Evolutionary conservation across 1,139 yeast species (phyloP).

Genomic region (Pichia sp.): DNA sequence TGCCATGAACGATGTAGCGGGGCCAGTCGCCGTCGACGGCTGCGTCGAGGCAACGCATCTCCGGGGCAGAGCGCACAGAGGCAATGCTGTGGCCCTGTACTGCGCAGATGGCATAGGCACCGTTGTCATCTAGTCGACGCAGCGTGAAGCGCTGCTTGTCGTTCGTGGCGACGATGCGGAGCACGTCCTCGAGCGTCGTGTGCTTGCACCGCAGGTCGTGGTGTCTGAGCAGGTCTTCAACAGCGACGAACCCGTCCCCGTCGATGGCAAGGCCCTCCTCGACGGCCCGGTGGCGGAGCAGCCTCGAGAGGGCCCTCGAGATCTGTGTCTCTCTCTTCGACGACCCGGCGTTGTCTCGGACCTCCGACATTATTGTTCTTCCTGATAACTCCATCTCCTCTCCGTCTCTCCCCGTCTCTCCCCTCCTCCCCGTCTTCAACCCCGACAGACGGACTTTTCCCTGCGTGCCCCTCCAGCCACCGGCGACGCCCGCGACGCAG

Average conservation of each 20-base stretch:
- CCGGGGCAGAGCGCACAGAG: slow-evolving; percentile 44
- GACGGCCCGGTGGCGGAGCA: slow-evolving; percentile 82
- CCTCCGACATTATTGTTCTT: slow-evolving; percentile 4
- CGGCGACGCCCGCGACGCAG: no score
- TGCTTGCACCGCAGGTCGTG: slow-evolving; percentile 54
- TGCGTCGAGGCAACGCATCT: slow-evolving; percentile 29
- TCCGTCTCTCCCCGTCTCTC: background rate
- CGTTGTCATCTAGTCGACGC: slow-evolving; percentile 23
- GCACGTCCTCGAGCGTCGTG: slow-evolving; percentile 55
- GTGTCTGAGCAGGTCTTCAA: slow-evolving; percentile 52
- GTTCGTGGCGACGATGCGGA: slow-evolving; percentile 58
- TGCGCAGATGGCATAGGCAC: slow-evolving; percentile 58
- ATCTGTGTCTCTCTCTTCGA: slow-evolving; percentile 36
- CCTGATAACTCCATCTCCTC: no score
- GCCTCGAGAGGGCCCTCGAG: slow-evolving; percentile 69
- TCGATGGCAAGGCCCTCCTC: slow-evolving; percentile 66
- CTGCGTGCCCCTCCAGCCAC: no score
- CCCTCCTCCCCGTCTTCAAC: background rate
- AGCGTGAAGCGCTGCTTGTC: slow-evolving; percentile 64
- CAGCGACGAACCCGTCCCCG: slow-evolving; percentile 58
- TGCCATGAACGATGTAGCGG: slow-evolving; percentile 69
- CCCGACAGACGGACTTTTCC: background rate
- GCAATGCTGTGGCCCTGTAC: slow-evolving; percentile 84
- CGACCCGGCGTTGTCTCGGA: background rate
- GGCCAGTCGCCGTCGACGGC: slow-evolving; percentile 36